Percentiles rank a stretch among this genome's conserved stretches.
Evolutionary conservation across 2,329 filamentous ascomycete species (phyloP).

Genomic region (Fusarium nygamai): DNA sequence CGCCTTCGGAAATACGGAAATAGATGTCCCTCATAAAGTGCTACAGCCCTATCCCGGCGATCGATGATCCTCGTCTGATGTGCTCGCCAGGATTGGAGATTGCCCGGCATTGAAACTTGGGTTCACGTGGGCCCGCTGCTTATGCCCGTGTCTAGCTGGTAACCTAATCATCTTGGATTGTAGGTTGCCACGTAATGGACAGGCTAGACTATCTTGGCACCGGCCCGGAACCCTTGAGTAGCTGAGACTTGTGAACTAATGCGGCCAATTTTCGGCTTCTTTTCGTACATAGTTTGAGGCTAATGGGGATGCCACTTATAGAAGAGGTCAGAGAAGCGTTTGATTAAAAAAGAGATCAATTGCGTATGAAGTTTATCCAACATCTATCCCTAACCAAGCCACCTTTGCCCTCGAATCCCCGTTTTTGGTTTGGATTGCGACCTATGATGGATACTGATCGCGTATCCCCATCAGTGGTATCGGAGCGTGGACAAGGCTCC

Average conservation of each 20-base stretch:
- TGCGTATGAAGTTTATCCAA: neutral
- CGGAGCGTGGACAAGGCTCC: neutral
- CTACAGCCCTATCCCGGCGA: neutral
- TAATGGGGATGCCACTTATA: too few relatives aligned
- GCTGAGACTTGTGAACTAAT: too few relatives aligned
- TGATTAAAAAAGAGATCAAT: too few relatives aligned
- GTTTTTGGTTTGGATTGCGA: neutral
- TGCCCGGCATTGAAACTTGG: neutral
- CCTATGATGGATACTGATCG: fast-evolving
- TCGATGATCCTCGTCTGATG: neutral
- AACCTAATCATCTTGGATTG: too few relatives aligned
- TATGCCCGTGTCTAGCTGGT: neutral
- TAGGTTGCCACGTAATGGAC: neutral
- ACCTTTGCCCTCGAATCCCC: fast-evolving
- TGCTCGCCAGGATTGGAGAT: neutral
- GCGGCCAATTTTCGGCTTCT: too few relatives aligned
- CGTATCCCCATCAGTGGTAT: neutral
- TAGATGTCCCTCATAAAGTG: neutral
- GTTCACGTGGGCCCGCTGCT: neutral
- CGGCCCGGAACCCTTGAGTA: too few relatives aligned
- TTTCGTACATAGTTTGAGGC: too few relatives aligned
- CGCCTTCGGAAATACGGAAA: too few relatives aligned
- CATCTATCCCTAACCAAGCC: neutral
- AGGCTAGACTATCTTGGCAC: neutral
- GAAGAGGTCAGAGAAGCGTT: too few relatives aligned